Conservation (phyloP, 805 yeast genomes). For the Schwanniomyces occidentalis region DNA sequence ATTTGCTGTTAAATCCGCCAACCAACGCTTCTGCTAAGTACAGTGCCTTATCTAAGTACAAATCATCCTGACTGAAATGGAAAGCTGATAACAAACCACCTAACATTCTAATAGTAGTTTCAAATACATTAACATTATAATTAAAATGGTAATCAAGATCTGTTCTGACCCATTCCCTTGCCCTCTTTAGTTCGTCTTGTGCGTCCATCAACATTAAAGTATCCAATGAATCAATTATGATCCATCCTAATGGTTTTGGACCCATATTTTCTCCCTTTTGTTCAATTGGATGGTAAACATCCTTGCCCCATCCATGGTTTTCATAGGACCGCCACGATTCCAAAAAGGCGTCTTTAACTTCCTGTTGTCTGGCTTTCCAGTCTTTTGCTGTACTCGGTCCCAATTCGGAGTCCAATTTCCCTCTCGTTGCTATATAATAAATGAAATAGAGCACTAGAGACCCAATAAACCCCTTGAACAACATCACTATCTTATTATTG, state of each 20-base stretch:
- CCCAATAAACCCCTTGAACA: conserved; percentile 43
- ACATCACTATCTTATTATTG: conserved; percentile 27
- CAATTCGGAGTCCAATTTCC: background rate
- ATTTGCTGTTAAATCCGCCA: conserved; percentile 63
- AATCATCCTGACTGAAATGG: conserved; percentile 65
- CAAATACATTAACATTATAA: conserved; percentile 78
- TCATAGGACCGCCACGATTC: conserved; percentile 79
- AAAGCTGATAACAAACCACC: conserved; percentile 90
- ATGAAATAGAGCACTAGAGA: conserved; percentile 42
- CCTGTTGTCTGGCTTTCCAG: conserved; percentile 53
- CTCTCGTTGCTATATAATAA: conserved; percentile 21
- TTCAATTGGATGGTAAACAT: conserved; percentile 69
- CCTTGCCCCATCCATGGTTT: conserved; percentile 80
- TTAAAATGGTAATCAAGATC: conserved; percentile 72
- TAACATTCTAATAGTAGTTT: conserved; percentile 91
- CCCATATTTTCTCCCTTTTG: conserved; percentile 73
- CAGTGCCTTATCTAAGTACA: conserved; percentile 75
- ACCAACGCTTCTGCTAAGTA: conserved; percentile 73
- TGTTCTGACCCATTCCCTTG: conserved; percentile 72
- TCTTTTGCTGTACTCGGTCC: conserved; percentile 2
- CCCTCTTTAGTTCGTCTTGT: conserved; percentile 58
- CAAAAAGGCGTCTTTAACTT: conserved; percentile 66
- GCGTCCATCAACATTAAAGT: conserved; percentile 78
- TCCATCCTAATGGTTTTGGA: conserved; percentile 85
- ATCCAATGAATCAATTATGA: conserved; percentile 84